Evolutionary conservation across 306 rosid species (phyloP).

Genomic region (Astragalus membranaceus): DNA sequence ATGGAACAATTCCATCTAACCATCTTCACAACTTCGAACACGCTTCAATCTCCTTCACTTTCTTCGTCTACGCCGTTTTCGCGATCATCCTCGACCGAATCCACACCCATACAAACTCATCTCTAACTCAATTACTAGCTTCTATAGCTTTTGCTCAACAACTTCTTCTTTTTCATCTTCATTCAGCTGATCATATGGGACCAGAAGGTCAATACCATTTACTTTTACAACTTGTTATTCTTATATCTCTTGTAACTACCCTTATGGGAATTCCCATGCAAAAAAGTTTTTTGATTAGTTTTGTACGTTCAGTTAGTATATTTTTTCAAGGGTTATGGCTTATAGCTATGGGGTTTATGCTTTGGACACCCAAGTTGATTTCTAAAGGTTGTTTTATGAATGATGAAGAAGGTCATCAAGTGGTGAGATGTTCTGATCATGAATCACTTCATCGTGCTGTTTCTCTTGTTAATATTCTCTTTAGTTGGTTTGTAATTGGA

Average conservation of each 20-base stretch:
- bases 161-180: conserved; percentile 66
- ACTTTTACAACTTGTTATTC: conserved; percentile 41
- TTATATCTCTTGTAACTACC: conserved; percentile 38
- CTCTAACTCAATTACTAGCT: conserved; percentile 49
- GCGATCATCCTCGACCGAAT: conserved; percentile 44
- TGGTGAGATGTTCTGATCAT: conserved; percentile 42
- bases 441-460: conserved; percentile 55
- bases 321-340: conserved; percentile 73
- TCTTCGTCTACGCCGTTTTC: conserved; percentile 47
- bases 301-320: conserved; percentile 55
- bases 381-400: conserved; percentile 64
- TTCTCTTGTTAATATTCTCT: conserved; percentile 51
- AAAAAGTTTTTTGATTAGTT: conserved; percentile 47
- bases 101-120: background rate
- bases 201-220: conserved; percentile 84
- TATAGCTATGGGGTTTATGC: conserved; percentile 51
- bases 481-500: conserved; percentile 60
- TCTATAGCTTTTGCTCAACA: conserved; percentile 62
- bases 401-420: conserved; percentile 51
- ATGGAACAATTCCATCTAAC: conserved; percentile 71
- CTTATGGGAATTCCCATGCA: conserved; percentile 49
- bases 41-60: conserved; percentile 53
- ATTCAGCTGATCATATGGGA: conserved; percentile 73
- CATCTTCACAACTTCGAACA: conserved; percentile 92
- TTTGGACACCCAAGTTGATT: conserved; percentile 61